Evolutionary conservation across 306 rosid species (phyloP).

Genomic region (Abrus pulchellus): DNA sequence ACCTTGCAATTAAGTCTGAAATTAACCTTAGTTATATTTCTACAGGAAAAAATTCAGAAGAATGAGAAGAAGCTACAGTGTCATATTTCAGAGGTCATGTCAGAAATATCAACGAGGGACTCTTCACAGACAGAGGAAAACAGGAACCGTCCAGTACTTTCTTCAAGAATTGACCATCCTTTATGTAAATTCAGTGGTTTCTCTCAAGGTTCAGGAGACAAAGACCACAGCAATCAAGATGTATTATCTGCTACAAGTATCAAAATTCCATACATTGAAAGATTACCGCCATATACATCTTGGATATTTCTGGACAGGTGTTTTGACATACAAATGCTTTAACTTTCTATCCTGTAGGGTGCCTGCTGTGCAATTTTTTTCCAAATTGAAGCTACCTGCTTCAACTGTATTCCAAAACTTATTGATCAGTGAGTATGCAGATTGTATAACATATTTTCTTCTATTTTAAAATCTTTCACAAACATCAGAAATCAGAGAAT

Average conservation of each 20-base stretch:
- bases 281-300: conserved; percentile 84
- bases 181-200: conserved; percentile 67
- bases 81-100: conserved; percentile 55
- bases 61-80: conserved; percentile 70
- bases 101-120: conserved; percentile 53
- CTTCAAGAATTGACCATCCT: conserved; percentile 74
- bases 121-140: conserved; percentile 48
- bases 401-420: conserved; percentile 18
- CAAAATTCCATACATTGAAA: conserved; percentile 72
- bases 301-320: conserved; percentile 97
- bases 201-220: conserved; percentile 69
- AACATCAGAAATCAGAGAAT: conserved; percentile 96
- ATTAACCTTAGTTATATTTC: conserved; percentile 41
- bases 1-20: conserved; percentile 28
- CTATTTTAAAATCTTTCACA: conserved; percentile 64
- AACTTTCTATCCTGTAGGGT: conserved; percentile 6
- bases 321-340: conserved; percentile 36
- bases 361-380: conserved; percentile 22
- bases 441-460: conserved; percentile 49
- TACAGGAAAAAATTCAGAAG: conserved; percentile 73
- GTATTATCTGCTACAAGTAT: conserved; percentile 57
- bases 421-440: conserved; percentile 39
- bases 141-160: conserved; percentile 59
- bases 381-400: conserved; percentile 20
- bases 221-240: conserved; percentile 65